Base-by-base conservation (phyloP, 352 stramenopile species). In the Globisporangium irregulare region DNA sequence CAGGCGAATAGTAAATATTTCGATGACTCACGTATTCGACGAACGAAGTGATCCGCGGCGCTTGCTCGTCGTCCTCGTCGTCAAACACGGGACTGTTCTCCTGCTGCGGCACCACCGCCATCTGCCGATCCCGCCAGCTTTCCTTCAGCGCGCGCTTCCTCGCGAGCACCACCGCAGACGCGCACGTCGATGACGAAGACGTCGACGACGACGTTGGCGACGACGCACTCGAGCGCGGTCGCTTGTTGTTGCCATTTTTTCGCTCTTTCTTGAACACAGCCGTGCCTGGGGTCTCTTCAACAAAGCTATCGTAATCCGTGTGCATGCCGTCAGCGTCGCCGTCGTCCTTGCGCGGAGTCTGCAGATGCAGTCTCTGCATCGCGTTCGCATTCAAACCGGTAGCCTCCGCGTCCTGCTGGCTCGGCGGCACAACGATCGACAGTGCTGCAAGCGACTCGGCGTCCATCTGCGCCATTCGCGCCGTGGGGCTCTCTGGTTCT, bases 21-120 rank as follows among this genome's bases (percentile, higher is more conserved):
- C 20, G 46, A 43, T 9, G 12, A 69, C 67, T 63, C 55, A 72
- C 67, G 29, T 65, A 72, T 68, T 68, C 67, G 5, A 72, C 61
- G 32, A 72, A 72, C 22, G 62, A 65, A 48, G 14, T 59, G 22
- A 72, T 58, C 50, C 51, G 66, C 51, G 41, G 66, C 48, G 59
- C 24, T 3, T 14, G 41, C 43, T 59, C 60, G 0, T 72, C 65
- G 48, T 64, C n/a, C 2, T 65, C 66, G 8, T 62, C 59, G 48
- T 25, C 25, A 29, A 65, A 43, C 15, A 43, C 27, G 24, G 22
- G 41, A 0, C 20, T n/a, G 15, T 12, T 18, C 22, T 63, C 32
- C 36, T 63, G 24, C 3, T 0, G 22, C 20, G 48, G 15, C 25
- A 50, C 34, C 24, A 15, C 18, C 41, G 18, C n/a, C 20, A 43